Evolutionary conservation across 1,284 basidiomycete species (phyloP).

Genomic region (Microstroma glucosiphilum): DNA sequence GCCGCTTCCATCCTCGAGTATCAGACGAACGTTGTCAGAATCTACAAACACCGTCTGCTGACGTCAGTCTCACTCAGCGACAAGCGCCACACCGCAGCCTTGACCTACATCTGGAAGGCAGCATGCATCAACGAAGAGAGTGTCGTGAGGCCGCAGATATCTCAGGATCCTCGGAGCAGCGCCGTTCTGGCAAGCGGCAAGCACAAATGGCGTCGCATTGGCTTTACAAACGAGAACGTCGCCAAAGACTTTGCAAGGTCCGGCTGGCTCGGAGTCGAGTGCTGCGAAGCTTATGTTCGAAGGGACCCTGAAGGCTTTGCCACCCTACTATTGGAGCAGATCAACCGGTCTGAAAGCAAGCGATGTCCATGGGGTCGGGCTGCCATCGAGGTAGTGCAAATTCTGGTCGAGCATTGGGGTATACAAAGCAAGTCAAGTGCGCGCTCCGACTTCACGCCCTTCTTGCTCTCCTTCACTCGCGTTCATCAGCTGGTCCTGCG

Average conservation of each 20-base stretch:
- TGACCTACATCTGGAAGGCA: conserved; percentile 43
- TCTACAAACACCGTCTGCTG: conserved; percentile 72
- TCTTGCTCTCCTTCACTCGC: conserved; percentile 73
- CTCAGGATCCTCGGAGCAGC: conserved; percentile 20
- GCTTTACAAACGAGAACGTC: conserved; percentile 72
- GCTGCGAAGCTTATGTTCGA: conserved; percentile 67
- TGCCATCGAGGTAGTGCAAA: conserved; percentile 76
- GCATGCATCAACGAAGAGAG: conserved; percentile 54
- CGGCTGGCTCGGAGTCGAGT: conserved; percentile 64
- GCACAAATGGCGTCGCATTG: conserved; percentile 70
- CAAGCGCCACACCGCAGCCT: conserved; percentile 37
- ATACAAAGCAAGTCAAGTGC: conserved; percentile 61
- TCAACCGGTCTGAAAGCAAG: conserved; percentile 67
- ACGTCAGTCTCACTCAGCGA: conserved; percentile 58
- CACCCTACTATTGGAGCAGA: conserved; percentile 74
- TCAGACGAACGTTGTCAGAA: conserved; percentile 76
- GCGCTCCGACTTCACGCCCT: conserved; percentile 76
- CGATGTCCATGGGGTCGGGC: conserved; percentile 80
- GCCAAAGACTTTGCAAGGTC: conserved; percentile 74
- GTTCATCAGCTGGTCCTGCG: conserved; percentile 75
- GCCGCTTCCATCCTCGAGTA: conserved; percentile 82
- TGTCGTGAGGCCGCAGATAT: conserved; percentile 60
- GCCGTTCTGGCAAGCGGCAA: conserved; percentile 55
- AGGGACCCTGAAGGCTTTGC: conserved; percentile 73
- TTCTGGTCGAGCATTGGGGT: conserved; percentile 41